Evolutionary conservation across 352 stramenopile species (phyloP).

Genomic region (Phytophthora syringae): DNA sequence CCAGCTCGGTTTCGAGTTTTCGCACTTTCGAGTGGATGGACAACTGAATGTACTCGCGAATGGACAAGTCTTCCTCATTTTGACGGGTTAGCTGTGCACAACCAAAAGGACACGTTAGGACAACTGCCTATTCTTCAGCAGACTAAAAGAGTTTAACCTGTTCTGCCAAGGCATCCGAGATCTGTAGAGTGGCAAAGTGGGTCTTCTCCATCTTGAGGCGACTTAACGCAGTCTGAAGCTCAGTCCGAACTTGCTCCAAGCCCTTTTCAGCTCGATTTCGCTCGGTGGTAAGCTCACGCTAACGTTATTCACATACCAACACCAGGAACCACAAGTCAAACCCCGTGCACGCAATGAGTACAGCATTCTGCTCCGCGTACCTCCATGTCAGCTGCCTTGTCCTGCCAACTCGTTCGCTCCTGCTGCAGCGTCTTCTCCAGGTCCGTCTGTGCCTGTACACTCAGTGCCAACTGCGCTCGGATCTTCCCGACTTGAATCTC

Average conservation of each 20-base stretch:
- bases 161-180: conserved; percentile 67
- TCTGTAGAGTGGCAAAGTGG: conserved; percentile 65
- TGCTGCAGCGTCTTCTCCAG: conserved; percentile 54
- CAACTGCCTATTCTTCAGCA: neutral
- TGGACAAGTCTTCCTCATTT: conserved; percentile 54
- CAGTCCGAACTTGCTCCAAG: conserved; percentile 23
- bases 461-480: conserved; percentile 57
- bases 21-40: conserved; percentile 54
- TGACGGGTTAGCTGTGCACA: conserved; percentile 50
- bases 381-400: conserved; percentile 31
- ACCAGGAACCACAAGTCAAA: neutral
- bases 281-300: conserved; percentile 12
- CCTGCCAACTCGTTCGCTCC: conserved; percentile 45
- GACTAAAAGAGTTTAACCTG: conserved; percentile 38
- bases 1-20: conserved; percentile 46
- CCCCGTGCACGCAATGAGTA: neutral
- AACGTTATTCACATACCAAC: conserved; percentile 3
- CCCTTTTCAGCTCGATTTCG: conserved; percentile 34
- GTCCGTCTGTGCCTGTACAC: conserved; percentile 53
- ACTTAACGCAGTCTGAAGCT: conserved; percentile 36
- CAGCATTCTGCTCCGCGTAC: conserved; percentile 15
- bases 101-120: neutral
- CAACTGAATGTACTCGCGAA: conserved; percentile 72
- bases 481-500: conserved; percentile 84
- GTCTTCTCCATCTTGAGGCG: conserved; percentile 67